Evolutionary conservation across 192 early-diverging fungal species (phyloP).

Genomic region (Backusella tuberculispora): DNA sequence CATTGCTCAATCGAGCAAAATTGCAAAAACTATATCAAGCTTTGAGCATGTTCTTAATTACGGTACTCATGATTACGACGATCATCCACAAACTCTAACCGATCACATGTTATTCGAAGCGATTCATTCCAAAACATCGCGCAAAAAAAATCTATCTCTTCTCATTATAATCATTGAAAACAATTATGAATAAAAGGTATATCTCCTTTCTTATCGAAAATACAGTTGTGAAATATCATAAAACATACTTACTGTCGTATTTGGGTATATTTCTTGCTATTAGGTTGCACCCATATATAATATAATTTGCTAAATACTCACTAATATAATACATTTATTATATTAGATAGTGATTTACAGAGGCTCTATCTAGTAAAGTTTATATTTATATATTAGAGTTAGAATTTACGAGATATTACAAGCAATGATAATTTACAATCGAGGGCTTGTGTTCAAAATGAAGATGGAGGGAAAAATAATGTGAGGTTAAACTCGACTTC

Average conservation of each 20-base stretch:
- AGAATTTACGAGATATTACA: too few relatives aligned
- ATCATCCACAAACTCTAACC: neutral
- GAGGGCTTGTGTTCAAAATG: too few relatives aligned
- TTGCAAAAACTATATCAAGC: constrained; percentile 4
- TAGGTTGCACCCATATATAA: too few relatives aligned
- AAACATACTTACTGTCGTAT: neutral
- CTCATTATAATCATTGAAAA: constrained; percentile 11
- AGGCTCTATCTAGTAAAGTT: too few relatives aligned
- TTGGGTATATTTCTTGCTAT: neutral
- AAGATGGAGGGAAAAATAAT: too few relatives aligned
- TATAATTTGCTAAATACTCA: too few relatives aligned
- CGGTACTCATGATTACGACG: constrained; percentile 15
- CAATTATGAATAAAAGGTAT: constrained; percentile 4
- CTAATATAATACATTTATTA: too few relatives aligned
- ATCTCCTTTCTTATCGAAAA: neutral
- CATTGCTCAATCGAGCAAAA: constrained; percentile 20
- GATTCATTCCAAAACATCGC: neutral
- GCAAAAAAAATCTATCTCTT: constrained; percentile 20
- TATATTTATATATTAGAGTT: too few relatives aligned
- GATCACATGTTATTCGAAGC: constrained; percentile 7
- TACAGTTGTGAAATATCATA: too few relatives aligned
- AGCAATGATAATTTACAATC: too few relatives aligned
- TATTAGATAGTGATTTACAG: too few relatives aligned
- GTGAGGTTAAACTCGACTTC: too few relatives aligned
- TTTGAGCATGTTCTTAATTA: constrained; percentile 19